Base-by-base conservation (phyloP, 441 rosid species). In the Lepidium campestre region DNA sequence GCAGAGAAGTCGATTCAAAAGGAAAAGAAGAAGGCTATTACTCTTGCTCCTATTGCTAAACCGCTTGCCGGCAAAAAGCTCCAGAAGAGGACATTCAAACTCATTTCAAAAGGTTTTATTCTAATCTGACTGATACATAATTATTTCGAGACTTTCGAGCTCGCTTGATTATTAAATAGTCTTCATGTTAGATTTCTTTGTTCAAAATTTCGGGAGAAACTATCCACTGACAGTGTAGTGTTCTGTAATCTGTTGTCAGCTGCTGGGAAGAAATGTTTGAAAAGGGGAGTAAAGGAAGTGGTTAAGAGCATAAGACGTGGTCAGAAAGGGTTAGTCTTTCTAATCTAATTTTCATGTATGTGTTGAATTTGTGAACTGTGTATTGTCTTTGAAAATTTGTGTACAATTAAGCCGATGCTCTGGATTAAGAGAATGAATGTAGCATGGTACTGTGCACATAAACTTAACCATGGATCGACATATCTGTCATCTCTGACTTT, bases 251-350 rank as follows among this genome's bases (percentile, higher is more conserved):
- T 35, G 29, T 45, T 2, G 7, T 13, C 75, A 94, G 96, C 96
- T 74, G 84, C 97, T 56, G 97, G 88, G 10, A 79, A 81, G 48
- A 94, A 89, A 71, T 91, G 99, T 74, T 76, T 94, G 87, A 94
- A 89, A 82, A 86, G 99, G 79, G 99, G 99, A 9, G 99, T 94
- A 15, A 94, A 94, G 72, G 97, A 93, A 81, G 99, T 94, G 2
- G 97, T 94, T 19, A 89, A 91, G 77, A 89, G 96, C 65, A 91
- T 94, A 18, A 75, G 97, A 41, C 90, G 96, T 4, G 92, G 95
- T 19, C 81, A 87, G 14, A 91, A 89, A 81, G 97, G 99, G 97
- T 94, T 54, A 67, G 85, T 66, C 3, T 23, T 10, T 2, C 8
- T 39, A 42, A 34, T 6, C 19, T 47, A 14, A 2, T 1, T 10